Base-by-base conservation (phyloP, 352 stramenopile species). In the Saprolegnia diclina region DNA sequence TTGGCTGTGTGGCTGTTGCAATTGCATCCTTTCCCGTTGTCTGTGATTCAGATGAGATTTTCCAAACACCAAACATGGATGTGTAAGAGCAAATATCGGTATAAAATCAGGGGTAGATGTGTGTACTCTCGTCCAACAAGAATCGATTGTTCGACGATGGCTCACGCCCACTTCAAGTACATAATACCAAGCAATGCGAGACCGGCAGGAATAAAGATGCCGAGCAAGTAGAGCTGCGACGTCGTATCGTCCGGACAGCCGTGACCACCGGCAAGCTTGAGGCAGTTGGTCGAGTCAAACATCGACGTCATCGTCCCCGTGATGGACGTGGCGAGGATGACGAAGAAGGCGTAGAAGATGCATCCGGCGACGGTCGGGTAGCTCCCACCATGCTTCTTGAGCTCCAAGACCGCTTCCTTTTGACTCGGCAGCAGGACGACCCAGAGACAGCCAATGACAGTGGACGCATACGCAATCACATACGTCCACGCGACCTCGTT, bases 401-500 rank as follows among this genome's bases (percentile, higher is more conserved):
- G 67, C 18, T 72, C 64, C 52, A 75, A 73, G 0, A 77, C 81
- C 11, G 67, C 66, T 7, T 71, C 71, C 19, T 79, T 81, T 35
- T 87, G 81, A 22, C 46, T 72, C 5, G 80, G 80, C 42, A 88
- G 71, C 29, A 85, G 40, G 2, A 77, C 69, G 48, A 85, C 40
- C 29, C 83, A 82, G 24, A 74, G 70, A 22, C 84, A 61, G 21
- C 75, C 80, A n/a, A 84, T 56, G 16, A 87, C 22, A 50, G 83
- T 88, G 61, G 83, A 79, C 21, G 48, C 53, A 48, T 85, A 87
- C 54, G 72, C 80, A n/a, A 87, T 72, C 73, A 72, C 76, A 29
- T 85, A 82, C 19, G 78, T 81, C 56, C 77, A 74, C 0, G 78
- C 82, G 67, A 85, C 76, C 63, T 88, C 78, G 0, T 76, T 72